These are phyloP conservation scores for Macrophomina tecta DNA, from an alignment of 2,329 filamentous ascomycete species.

Conservation along the genomic window DNA sequence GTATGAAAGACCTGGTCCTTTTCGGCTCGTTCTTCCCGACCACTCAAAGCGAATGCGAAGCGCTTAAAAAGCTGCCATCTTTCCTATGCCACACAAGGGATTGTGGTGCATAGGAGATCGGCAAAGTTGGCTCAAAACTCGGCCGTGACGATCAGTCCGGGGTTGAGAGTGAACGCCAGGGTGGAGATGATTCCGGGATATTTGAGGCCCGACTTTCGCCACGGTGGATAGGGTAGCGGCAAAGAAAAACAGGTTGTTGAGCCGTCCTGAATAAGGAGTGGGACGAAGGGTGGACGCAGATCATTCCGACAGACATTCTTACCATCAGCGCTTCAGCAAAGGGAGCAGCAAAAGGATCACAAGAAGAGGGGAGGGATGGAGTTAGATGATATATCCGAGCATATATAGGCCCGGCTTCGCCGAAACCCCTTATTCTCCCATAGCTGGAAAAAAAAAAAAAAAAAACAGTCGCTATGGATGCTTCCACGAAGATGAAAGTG, in stretches of 20 bases:
- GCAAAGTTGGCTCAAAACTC: not conserved
- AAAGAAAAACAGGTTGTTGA: not conserved
- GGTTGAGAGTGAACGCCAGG: not conserved
- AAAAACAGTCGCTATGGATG: not conserved
- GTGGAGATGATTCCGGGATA: not conserved
- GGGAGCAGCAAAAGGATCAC: not conserved
- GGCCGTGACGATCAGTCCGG: not conserved
- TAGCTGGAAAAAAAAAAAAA: not conserved
- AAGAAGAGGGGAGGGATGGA: not conserved
- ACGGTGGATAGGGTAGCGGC: not conserved
- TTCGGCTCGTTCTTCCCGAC: not conserved
- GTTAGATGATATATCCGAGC: not conserved
- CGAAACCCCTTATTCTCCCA: not conserved
- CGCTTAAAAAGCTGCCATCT: not conserved
- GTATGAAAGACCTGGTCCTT: too few relatives aligned
- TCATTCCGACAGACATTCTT: not conserved
- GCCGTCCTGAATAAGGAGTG: not conserved
- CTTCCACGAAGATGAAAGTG: not conserved
- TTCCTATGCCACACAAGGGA: not conserved
- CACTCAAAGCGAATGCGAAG: not conserved
- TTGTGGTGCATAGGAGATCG: not conserved
- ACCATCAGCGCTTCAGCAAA: not conserved
- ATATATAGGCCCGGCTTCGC: not conserved
- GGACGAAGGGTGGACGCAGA: not conserved
- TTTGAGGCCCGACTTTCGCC: not conserved